These are phyloP conservation scores for Lactifluus subvellereus DNA, from an alignment of 768 basidiomycete species.

Conservation along the genomic window DNA sequence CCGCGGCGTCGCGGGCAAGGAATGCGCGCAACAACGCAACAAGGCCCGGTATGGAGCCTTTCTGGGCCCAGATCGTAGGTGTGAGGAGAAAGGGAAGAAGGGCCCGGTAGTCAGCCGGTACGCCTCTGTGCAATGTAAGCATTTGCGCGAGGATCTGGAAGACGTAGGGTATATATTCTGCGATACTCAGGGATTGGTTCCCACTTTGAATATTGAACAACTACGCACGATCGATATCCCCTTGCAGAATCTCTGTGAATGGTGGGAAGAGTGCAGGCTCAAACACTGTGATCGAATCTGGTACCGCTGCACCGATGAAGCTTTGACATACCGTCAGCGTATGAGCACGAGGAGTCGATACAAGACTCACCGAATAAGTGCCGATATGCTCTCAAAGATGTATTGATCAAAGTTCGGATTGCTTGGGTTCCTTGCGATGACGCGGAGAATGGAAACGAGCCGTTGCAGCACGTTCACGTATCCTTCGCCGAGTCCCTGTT, in stretches of 20 bases:
- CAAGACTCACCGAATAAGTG: constrained; percentile 67
- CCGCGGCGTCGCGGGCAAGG: constrained; percentile 58
- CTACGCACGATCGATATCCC: constrained; percentile 84
- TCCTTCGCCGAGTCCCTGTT: constrained; percentile 64
- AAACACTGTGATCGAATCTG: constrained; percentile 62
- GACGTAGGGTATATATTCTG: constrained; percentile 95
- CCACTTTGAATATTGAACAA: not conserved
- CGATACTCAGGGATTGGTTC: not conserved
- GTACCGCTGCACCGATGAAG: constrained; percentile 72
- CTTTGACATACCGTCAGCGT: constrained; percentile 34
- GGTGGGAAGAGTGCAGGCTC: constrained; percentile 80
- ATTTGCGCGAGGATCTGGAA: constrained; percentile 97
- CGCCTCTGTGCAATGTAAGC: constrained; percentile 70
- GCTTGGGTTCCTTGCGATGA: constrained; percentile 92
- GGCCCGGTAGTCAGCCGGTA: constrained; percentile 73
- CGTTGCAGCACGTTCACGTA: constrained; percentile 62
- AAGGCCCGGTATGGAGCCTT: constrained; percentile 91
- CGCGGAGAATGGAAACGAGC: constrained; percentile 76
- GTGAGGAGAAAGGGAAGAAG: constrained; percentile 80
- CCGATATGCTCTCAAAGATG: constrained; percentile 95
- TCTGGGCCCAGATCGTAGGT: constrained; percentile 85
- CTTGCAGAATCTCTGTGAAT: constrained; percentile 80
- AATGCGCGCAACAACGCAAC: constrained; percentile 85
- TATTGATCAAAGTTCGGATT: constrained; percentile 98
- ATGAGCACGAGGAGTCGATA: not conserved